phyloP scores from a whole-genome alignment of 345 rosid genomes.

The Arabis alpina region DNA sequence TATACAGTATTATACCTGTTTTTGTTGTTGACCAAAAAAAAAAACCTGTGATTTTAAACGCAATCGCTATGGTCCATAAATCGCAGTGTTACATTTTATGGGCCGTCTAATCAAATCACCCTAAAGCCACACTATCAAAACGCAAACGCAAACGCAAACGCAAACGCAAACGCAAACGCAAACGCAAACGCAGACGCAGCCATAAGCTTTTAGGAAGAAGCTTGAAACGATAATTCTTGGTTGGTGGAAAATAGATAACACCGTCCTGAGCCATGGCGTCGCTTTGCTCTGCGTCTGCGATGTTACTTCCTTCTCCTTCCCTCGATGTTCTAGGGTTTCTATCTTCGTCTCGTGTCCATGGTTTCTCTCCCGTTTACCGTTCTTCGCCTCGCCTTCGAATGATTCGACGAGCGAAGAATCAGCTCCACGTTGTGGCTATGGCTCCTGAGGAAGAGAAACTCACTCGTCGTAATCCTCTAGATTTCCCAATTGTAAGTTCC shows the following conservation, averaged over 20 bases:
- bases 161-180: slow-evolving; percentile 33
- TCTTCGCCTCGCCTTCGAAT: slow-evolving; percentile 21
- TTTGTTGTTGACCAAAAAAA: no score
- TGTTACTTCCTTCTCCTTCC: slow-evolving; percentile 37
- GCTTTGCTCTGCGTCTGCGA: slow-evolving; percentile 39
- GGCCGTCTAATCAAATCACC: no score
- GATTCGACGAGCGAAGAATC: slow-evolving; percentile 31
- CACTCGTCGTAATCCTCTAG: slow-evolving; percentile 72
- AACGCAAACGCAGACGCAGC: background rate
- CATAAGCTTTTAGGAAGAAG: background rate
- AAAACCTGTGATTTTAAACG: no score
- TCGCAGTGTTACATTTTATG: no score
- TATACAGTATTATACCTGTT: no score
- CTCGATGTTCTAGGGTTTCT: slow-evolving; percentile 28
- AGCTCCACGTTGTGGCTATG: slow-evolving; percentile 56
- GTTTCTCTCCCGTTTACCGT: slow-evolving; percentile 23
- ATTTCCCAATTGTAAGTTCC: slow-evolving; percentile 65
- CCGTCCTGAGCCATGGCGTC: slow-evolving; percentile 42
- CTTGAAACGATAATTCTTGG: slow-evolving; percentile 36
- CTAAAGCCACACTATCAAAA: background rate
- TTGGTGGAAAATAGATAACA: slow-evolving; percentile 35
- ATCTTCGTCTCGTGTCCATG: slow-evolving; percentile 31
- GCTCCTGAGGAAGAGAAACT: slow-evolving; percentile 79
- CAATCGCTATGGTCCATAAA: no score
- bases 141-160: no score